Evolutionary conservation across 108 stramenopile genomes (phyloP).

Genomic region (Tribonema minus): DNA sequence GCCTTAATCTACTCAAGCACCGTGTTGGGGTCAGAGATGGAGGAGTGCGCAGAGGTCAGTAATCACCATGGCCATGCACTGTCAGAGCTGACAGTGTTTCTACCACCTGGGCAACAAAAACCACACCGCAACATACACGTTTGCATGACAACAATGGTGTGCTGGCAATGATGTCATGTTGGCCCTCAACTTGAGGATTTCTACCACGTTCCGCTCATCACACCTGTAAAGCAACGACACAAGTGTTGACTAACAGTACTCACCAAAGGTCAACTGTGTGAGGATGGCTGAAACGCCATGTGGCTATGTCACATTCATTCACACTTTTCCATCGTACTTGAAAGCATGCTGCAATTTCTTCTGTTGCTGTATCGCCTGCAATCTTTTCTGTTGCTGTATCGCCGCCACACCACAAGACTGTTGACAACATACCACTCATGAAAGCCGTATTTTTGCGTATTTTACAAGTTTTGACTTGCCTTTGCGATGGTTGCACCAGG

Average conservation of each 20-base stretch:
- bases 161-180: no score
- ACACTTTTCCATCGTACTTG: neutral
- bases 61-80: neutral
- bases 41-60: neutral
- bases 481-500: constrained; percentile 15
- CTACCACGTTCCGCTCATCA: no score
- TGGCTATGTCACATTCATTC: neutral
- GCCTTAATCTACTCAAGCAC: neutral
- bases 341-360: neutral
- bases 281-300: no score
- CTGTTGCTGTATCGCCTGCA: neutral
- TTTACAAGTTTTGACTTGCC: neutral
- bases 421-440: no score
- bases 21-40: neutral
- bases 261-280: no score
- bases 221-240: no score
- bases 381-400: neutral
- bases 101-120: neutral
- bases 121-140: no score
- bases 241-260: no score
- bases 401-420: no score
- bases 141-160: no score
- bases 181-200: no score
- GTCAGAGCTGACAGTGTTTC: neutral
- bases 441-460: no score